Conservation (phyloP, 352 stramenopile genomes). For the Phytophthora tentaculata region DNA sequence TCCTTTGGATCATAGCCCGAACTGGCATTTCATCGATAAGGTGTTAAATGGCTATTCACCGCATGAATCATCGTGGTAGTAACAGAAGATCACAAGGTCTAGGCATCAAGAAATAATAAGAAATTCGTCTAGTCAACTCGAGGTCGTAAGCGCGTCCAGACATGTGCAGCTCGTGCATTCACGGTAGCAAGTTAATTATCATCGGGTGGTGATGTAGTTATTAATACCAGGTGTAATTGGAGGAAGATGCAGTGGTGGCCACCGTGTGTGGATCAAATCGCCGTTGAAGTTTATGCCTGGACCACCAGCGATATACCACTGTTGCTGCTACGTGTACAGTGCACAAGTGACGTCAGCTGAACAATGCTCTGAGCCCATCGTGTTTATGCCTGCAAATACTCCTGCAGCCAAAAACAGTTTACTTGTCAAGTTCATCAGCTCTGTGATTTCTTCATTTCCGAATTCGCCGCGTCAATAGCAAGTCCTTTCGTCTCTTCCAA, state of each 20-base stretch:
- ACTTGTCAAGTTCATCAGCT: neutral
- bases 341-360: neutral
- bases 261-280: too few species aligned
- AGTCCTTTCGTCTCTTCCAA: neutral
- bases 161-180: too few species aligned
- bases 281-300: constrained; percentile 1
- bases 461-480: neutral
- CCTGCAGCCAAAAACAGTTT: neutral
- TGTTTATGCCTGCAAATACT: neutral
- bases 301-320: constrained; percentile 5
- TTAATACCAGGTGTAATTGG: too few species aligned
- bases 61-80: neutral
- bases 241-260: too few species aligned
- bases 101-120: neutral
- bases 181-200: too few species aligned
- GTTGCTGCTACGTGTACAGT: constrained; percentile 6
- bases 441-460: neutral
- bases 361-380: neutral
- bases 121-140: too few species aligned
- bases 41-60: neutral
- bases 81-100: neutral
- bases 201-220: too few species aligned
- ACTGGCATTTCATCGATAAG: constrained; percentile 1
- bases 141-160: too few species aligned
- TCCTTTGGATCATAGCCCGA: constrained; percentile 2